These are phyloP conservation scores for Boletus coccyginus DNA, from an alignment of 768 basidiomycete species.

Conservation along the genomic window DNA sequence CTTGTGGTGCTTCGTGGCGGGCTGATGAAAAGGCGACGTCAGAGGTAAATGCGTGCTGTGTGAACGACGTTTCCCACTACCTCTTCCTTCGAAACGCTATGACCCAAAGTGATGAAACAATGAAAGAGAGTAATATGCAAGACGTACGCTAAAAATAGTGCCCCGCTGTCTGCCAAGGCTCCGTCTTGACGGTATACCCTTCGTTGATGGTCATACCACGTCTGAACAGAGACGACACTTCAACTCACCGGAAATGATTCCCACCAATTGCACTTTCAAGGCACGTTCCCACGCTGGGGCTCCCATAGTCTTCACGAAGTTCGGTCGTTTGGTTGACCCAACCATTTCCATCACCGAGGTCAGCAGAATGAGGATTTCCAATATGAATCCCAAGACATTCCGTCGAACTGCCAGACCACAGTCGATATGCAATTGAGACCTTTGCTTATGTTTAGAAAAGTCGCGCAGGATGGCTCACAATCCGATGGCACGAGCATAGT, in stretches of 20 bases:
- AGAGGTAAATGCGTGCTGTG: not conserved
- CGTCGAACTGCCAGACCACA: conserved; percentile 25
- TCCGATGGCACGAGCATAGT: conserved; percentile 59
- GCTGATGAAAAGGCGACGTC: conserved; percentile 10
- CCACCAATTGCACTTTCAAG: conserved; percentile 43
- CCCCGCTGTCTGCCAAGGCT: conserved; percentile 41
- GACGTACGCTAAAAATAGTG: conserved; percentile 57
- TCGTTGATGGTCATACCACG: not conserved
- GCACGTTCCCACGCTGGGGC: conserved; percentile 38
- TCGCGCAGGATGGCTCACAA: conserved; percentile 41
- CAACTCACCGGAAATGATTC: conserved; percentile 42
- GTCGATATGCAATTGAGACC: conserved; percentile 7
- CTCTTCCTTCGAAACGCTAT: conserved; percentile 48
- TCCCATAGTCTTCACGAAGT: conserved; percentile 42
- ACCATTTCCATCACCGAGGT: conserved; percentile 49
- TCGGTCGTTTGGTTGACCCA: conserved; percentile 42
- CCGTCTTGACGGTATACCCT: conserved; percentile 60
- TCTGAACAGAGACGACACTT: not conserved
- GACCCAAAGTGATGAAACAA: not conserved
- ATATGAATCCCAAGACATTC: conserved; percentile 40
- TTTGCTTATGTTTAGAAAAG: not conserved
- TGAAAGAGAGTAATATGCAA: not conserved
- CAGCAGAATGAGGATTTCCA: conserved; percentile 36
- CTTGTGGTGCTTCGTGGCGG: conserved; percentile 35
- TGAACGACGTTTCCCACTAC: conserved; percentile 3